phyloP scores from a whole-genome alignment of 164 flowering plant species.

The Tetrastigma voinierianum region DNA sequence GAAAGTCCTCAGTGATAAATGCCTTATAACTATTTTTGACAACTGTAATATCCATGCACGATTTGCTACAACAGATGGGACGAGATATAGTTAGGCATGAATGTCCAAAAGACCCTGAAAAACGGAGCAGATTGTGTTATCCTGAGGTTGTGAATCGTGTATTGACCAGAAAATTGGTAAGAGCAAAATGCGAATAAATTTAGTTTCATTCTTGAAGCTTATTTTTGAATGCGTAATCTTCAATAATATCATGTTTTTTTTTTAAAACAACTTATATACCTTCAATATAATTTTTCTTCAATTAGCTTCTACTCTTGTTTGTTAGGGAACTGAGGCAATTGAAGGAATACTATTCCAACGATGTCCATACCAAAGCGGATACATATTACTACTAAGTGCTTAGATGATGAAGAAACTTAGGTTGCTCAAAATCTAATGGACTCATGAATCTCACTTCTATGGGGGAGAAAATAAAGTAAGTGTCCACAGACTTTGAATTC shows the following conservation, averaged over 20 bases:
- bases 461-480: background rate
- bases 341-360: slow-evolving; percentile 5
- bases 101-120: slow-evolving; percentile 1
- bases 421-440: background rate
- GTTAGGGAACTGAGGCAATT: background rate
- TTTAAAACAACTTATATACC: no score
- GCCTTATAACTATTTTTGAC: background rate
- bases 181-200: background rate
- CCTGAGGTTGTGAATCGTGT: background rate
- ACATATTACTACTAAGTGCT: background rate
- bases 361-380: no score
- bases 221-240: no score
- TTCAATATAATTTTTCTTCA: no score
- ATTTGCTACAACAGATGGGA: slow-evolving; percentile 12
- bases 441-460: no score
- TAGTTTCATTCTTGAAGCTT: background rate
- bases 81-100: slow-evolving; percentile 8
- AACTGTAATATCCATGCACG: slow-evolving; percentile 4
- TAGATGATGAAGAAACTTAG: slow-evolving; percentile 7
- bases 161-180: slow-evolving; percentile 1
- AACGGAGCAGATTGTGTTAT: slow-evolving; percentile 12
- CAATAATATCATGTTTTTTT: no score
- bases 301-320: background rate
- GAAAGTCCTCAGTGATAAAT: background rate
- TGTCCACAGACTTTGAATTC: background rate